These are phyloP conservation scores for Bolboschoenus planiculmis DNA, from an alignment of 176 grass and related monocot species.

Conservation along the genomic window DNA sequence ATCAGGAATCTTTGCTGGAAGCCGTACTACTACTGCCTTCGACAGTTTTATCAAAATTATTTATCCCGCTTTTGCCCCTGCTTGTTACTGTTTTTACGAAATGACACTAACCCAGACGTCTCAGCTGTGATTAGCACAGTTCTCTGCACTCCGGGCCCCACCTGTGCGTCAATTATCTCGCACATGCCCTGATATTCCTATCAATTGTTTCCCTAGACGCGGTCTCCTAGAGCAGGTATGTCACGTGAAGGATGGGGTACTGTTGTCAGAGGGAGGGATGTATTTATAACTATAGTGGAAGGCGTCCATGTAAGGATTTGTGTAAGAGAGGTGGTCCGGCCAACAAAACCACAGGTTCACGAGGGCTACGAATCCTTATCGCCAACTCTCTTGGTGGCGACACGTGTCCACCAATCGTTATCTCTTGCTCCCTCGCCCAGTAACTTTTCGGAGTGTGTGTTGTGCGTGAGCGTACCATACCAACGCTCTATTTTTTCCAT, in stretches of 20 bases:
- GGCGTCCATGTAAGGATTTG: neutral
- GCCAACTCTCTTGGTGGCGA: slow-evolving; percentile 2
- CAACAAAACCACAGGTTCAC: slow-evolving; percentile 36
- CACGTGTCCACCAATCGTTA: slow-evolving; percentile 47
- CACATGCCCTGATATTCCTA: neutral
- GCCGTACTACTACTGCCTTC: slow-evolving; percentile 14
- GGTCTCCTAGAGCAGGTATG: neutral
- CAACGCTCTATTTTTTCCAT: neutral
- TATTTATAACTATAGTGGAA: neutral
- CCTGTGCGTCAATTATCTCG: slow-evolving; percentile 21
- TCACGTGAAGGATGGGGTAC: neutral
- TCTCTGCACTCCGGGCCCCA: slow-evolving; percentile 13
- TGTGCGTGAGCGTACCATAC: slow-evolving; percentile 38
- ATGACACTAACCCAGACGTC: slow-evolving; percentile 31
- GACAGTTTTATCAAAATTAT: neutral
- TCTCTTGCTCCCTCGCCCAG: slow-evolving; percentile 25
- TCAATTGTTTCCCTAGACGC: neutral
- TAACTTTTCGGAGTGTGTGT: slow-evolving; percentile 18
- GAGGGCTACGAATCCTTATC: slow-evolving; percentile 39
- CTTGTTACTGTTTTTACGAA: slow-evolving; percentile 26
- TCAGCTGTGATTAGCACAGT: slow-evolving; percentile 35
- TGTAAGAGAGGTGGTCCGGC: slow-evolving; percentile 2
- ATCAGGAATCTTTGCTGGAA: slow-evolving; percentile 18
- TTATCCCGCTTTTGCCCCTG: slow-evolving; percentile 9
- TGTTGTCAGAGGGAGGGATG: neutral